phyloP scores from a whole-genome alignment of 805 yeast genomes.

The Wickerhamomyces chambardii region DNA sequence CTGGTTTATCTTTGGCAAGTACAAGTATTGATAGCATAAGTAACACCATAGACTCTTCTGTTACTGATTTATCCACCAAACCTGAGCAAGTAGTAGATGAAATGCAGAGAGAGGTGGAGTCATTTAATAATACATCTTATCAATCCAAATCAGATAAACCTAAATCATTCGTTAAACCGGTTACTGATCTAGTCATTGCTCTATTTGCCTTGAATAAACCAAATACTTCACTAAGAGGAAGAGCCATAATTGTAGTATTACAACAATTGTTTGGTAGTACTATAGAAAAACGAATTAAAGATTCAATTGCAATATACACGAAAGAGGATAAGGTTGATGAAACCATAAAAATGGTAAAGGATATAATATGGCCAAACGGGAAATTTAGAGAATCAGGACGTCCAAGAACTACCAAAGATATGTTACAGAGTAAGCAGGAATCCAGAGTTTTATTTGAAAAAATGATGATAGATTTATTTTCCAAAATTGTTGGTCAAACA shows the following conservation, averaged over 20 bases:
- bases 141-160: constrained; percentile 7
- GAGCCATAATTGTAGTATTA: constrained; percentile 70
- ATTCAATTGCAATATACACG: constrained; percentile 28
- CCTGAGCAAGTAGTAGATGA: constrained; percentile 28
- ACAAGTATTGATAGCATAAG: not conserved
- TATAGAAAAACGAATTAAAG: constrained; percentile 49
- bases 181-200: constrained; percentile 66
- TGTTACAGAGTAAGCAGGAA: constrained; percentile 42
- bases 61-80: not conserved
- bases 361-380: constrained; percentile 43
- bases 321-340: constrained; percentile 39
- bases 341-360: constrained; percentile 20
- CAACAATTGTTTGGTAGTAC: constrained; percentile 88
- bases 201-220: constrained; percentile 59
- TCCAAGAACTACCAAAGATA: constrained; percentile 42
- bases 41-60: constrained; percentile 1
- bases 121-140: constrained; percentile 19
- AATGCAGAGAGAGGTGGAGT: constrained; percentile 45
- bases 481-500: constrained; percentile 64
- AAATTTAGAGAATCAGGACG: constrained; percentile 35
- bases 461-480: constrained; percentile 54
- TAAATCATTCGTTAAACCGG: constrained; percentile 64
- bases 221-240: constrained; percentile 75
- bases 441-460: constrained; percentile 47
- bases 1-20: not conserved